Evolutionary conservation across 1,139 yeast species (phyloP), one percentile per base, ranked within the genome.

Genomic region (Wickerhamomyces sp.): DNA sequence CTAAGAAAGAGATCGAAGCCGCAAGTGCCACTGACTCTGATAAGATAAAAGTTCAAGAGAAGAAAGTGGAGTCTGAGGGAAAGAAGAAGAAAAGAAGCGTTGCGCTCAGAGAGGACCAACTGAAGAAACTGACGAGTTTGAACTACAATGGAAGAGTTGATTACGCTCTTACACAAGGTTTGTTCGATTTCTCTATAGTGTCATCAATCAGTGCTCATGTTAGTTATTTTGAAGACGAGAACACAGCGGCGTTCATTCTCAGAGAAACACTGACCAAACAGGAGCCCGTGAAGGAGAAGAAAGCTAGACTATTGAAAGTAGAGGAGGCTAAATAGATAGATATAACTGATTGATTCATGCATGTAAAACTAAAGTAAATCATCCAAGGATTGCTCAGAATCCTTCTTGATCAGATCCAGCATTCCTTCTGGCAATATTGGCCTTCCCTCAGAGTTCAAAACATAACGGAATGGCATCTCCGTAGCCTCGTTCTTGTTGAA

Each of bases 401-500:
- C 98, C 48, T 74, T 73, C 53, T 82, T 80, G 52, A 91, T 89
- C 57, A 89, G 71, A 28, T 82, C 80, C 44, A 86, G 66, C 97
- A 91, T 89, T 0, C 97, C 97, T 42, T 73, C 72, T 1, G 98
- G 98, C 54, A 91, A 68, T 16, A 91, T 83, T 1, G 97, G 97
- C 43, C 71, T 70, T 4, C 76, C 77, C 2, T 71, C 52, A 4
- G 61, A 66, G 46, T 79, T 81, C 38, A 79, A 64, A 21, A 91
- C 82, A 52, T 91, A 91, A 55, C 97, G 70, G 64, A 91, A 91
- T 4, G 98, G 98, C 98, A 91, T 91, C 57, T 91, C 96, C 0
- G 96, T 88, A 6, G 95, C 84, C 59, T 91, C 97, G 54, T 84
- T 77, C 58, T 81, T 82, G 62, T 70, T 82, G 64, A 85, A 89